Evolutionary conservation across 2,329 filamentous ascomycete species (phyloP).

Genomic region (Helicocarpus griseus): DNA sequence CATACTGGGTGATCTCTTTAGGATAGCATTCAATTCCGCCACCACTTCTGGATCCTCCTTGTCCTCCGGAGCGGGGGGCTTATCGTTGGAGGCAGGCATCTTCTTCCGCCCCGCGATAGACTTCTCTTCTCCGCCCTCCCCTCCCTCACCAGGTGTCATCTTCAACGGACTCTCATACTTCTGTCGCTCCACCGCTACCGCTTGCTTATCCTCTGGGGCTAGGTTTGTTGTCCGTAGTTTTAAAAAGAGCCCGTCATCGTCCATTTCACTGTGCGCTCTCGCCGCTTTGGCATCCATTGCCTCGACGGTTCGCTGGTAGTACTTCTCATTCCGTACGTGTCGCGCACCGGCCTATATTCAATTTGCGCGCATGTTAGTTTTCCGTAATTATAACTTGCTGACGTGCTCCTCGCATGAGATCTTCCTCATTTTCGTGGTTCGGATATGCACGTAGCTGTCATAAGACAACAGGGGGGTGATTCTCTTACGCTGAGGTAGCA

Average conservation of each 20-base stretch:
- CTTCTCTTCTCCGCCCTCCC: constrained; percentile 43
- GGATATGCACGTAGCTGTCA: too few relatives aligned
- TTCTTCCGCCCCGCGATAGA: constrained; percentile 47
- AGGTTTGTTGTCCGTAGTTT: constrained; percentile 61
- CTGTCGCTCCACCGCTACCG: constrained; percentile 49
- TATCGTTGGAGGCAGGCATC: constrained; percentile 33
- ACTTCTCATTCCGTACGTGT: constrained; percentile 35
- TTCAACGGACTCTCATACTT: constrained; percentile 40
- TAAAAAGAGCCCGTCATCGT: constrained; percentile 52
- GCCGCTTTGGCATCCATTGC: constrained; percentile 43
- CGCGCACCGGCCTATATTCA: constrained; percentile 28
- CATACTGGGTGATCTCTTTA: constrained; percentile 77
- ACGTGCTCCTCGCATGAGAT: too few relatives aligned
- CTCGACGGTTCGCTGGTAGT: constrained; percentile 47
- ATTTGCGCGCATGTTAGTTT: not conserved
- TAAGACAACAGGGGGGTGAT: not conserved
- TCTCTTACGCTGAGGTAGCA: constrained; percentile 61
- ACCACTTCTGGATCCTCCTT: constrained; percentile 42
- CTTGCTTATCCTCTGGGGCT: constrained; percentile 58
- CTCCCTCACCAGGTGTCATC: constrained; percentile 27
- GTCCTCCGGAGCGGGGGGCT: constrained; percentile 16
- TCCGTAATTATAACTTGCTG: too few relatives aligned
- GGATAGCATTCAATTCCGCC: constrained; percentile 62
- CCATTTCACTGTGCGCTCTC: constrained; percentile 38
- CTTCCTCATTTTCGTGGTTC: too few relatives aligned